Base-by-base conservation (phyloP, 495 filamentous ascomycete species). In the Penicillium argentinense region DNA sequence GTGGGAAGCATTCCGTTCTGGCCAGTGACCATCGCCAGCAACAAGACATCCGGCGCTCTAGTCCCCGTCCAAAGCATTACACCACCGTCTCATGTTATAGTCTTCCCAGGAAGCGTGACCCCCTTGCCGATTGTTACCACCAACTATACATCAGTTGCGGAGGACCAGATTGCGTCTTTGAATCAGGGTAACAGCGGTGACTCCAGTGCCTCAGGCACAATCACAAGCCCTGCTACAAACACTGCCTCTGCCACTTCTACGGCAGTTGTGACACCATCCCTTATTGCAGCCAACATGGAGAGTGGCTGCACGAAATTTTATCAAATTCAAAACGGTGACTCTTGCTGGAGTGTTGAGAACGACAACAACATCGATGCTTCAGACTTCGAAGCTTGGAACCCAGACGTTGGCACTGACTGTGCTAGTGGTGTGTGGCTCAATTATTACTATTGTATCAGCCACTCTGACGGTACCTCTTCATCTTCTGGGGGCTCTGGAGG, bases 261-360 rank as follows among this genome's bases (percentile, higher is more conserved):
- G n/a, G n/a, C n/a, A n/a, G n/a, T n/a, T n/a, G n/a, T n/a, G n/a
- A n/a, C n/a, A n/a, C n/a, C n/a, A n/a, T n/a, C 29, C 29, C 12
- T 3, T 1, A 14, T 32, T 32, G 29, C 29, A 32, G 29, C 29
- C 29, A 32, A 38, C 2, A 38, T 42, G 11, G 18, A 14, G 6
- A 8, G 12, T 17, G 28, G 8, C 24, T 44, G 27, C 17, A 23
- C 9, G 3, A 22, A 37, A 22, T 59, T 43, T 17, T 39, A 59
- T 22, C 9, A 21, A 1, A 49, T 60, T 2, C 1, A 44, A 13
- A 0, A 14, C 1, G 52, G 49, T 3, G 57, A 60, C 16, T 22
- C 9, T 16, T 56, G 52, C 24, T 18, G 6, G 0, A 39, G 0
- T 4, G 44, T 56, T 36, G 16, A 22, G 3, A 19, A 11, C 0